Conservation (phyloP, 2,329 filamentous ascomycete species). For the Xylariomycetidae sp. region DNA sequence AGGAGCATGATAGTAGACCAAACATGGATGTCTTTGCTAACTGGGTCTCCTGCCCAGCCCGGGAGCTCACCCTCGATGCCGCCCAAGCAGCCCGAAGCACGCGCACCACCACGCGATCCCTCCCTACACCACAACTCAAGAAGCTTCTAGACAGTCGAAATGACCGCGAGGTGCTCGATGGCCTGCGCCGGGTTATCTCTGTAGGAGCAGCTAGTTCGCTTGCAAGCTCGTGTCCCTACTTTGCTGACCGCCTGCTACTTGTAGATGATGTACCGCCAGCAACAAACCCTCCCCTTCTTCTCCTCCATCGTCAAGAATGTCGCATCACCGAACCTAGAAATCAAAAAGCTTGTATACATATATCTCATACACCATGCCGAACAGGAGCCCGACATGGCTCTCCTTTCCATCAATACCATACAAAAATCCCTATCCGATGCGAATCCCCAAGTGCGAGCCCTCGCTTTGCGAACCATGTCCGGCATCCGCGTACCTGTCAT, state of each 20-base stretch:
- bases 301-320: slow-evolving; percentile 98
- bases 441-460: slow-evolving; percentile 83
- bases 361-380: slow-evolving; percentile 97
- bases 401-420: slow-evolving; percentile 97
- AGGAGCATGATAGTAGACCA: too few species aligned
- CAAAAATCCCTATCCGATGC: slow-evolving; percentile 94
- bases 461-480: slow-evolving; percentile 94
- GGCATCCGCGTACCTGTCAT: slow-evolving; percentile 96
- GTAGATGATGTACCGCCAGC: slow-evolving; percentile 91
- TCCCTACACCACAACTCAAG: slow-evolving; percentile 83
- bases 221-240: not conserved
- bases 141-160: slow-evolving; percentile 90
- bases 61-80: slow-evolving; percentile 95
- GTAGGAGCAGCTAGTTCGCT: slow-evolving; percentile 46
- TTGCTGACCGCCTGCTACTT: slow-evolving; percentile 10
- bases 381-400: slow-evolving; percentile 87
- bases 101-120: slow-evolving; percentile 56
- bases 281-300: slow-evolving; percentile 88
- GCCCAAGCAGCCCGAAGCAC: slow-evolving; percentile 77
- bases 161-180: slow-evolving; percentile 90
- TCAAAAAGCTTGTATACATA: slow-evolving; percentile 98
- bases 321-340: slow-evolving; percentile 86
- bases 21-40: not conserved
- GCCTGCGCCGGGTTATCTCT: slow-evolving; percentile 80
- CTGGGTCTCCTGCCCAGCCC: too few species aligned